These are phyloP conservation scores for Psilocybe tampanensis DNA, from an alignment of 768 basidiomycete species.

Conservation along the genomic window DNA sequence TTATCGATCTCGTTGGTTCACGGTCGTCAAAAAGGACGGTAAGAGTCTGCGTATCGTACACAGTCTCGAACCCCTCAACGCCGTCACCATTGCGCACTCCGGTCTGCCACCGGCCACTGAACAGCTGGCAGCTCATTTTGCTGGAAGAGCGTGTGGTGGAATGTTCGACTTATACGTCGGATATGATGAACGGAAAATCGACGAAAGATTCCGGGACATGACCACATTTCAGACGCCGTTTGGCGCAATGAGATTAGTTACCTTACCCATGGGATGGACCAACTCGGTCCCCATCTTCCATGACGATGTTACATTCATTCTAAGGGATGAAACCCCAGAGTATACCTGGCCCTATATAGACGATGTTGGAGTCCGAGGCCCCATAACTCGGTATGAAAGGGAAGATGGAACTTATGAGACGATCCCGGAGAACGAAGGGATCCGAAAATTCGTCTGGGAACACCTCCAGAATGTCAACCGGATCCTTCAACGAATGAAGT, in stretches of 20 bases:
- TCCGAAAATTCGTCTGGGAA: constrained; percentile 39
- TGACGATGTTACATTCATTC: constrained; percentile 23
- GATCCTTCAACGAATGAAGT: constrained; percentile 29
- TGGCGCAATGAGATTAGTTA: constrained; percentile 19
- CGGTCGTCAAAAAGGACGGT: constrained; percentile 35
- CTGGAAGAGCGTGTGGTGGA: constrained; percentile 31
- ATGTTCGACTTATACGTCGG: constrained; percentile 39
- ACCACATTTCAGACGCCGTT: constrained; percentile 32
- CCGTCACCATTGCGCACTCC: constrained; percentile 36
- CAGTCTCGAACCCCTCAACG: constrained; percentile 36
- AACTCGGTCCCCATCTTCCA: constrained; percentile 35
- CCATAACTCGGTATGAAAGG: constrained; percentile 20
- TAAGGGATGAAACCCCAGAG: constrained; percentile 19
- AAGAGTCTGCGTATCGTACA: constrained; percentile 34
- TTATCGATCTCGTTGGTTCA: constrained; percentile 42
- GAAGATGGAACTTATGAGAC: constrained; percentile 30
- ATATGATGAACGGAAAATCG: constrained; percentile 21
- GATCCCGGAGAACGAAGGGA: constrained; percentile 32
- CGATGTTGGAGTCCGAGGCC: constrained; percentile 25
- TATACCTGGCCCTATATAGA: constrained; percentile 23
- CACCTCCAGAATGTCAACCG: constrained; percentile 33
- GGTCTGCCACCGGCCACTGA: constrained; percentile 34
- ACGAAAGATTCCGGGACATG: constrained; percentile 23
- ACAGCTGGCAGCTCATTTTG: constrained; percentile 33
- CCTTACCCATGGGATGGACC: constrained; percentile 33